Conservation (phyloP, 2,329 filamentous ascomycete species). For the Bipolaris bicolor region DNA sequence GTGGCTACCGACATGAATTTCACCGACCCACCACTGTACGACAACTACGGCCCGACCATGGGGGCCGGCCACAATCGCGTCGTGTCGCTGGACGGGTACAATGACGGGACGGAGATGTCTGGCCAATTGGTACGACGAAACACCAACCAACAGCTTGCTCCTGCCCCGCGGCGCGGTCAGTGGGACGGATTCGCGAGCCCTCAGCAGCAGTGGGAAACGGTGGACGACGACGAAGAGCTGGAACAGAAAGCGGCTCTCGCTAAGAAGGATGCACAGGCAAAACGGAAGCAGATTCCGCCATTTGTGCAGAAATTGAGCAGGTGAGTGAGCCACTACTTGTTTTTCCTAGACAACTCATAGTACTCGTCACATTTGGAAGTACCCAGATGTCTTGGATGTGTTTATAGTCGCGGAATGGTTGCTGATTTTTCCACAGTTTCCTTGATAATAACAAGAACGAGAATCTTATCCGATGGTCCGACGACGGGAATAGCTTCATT, state of each 20-base stretch:
- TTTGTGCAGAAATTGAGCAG: conserved; percentile 99
- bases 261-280: conserved; percentile 85
- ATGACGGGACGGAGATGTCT: conserved; percentile 34
- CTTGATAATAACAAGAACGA: conserved; percentile 92
- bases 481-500: conserved; percentile 94
- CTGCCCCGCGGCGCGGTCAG: conserved; percentile 44
- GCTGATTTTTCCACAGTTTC: conserved; percentile 67
- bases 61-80: conserved; percentile 37
- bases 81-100: conserved; percentile 42
- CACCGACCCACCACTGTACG: conserved; percentile 47
- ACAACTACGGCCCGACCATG: conserved; percentile 32
- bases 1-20: conserved; percentile 38
- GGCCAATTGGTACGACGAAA: conserved; percentile 56
- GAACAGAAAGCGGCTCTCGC: conserved; percentile 80
- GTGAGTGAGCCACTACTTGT: conserved; percentile 59
- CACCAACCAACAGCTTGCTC: conserved; percentile 54
- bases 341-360: not conserved
- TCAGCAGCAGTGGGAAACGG: conserved; percentile 62
- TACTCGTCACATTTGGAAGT: not conserved
- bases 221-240: conserved; percentile 72
- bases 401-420: not conserved
- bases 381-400: not conserved
- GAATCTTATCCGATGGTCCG: conserved; percentile 94
- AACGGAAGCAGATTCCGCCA: conserved; percentile 93
- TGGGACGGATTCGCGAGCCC: conserved; percentile 51